phyloP scores from a whole-genome alignment of 352 stramenopile species.

The Pythium rhizo-oryzae region DNA sequence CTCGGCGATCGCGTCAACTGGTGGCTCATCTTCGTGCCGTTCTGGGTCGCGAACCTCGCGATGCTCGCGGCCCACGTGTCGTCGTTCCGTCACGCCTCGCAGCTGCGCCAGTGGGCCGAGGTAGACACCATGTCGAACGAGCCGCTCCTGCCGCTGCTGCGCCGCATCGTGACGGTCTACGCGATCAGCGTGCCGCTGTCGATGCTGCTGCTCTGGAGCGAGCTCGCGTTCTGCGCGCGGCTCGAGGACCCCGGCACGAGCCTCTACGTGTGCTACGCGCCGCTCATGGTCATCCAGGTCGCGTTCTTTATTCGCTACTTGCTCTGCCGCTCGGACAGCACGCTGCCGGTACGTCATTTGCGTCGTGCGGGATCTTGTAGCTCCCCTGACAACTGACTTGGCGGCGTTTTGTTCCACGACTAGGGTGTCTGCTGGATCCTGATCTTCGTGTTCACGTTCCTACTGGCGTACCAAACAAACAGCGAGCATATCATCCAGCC shows the following conservation, averaged over 20 bases:
- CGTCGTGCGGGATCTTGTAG: too few species aligned
- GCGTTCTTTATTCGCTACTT: conserved; percentile 82
- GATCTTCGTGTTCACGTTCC: conserved; percentile 76
- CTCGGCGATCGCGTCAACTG: conserved; percentile 68
- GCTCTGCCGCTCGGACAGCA: conserved; percentile 78
- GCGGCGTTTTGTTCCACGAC: conserved; percentile 14
- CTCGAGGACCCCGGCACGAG: conserved; percentile 57
- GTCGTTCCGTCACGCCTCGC: conserved; percentile 67
- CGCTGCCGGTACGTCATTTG: conserved; percentile 56
- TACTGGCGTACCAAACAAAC: conserved; percentile 80
- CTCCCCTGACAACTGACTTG: background rate
- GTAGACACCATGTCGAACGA: conserved; percentile 84
- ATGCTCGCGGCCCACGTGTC: conserved; percentile 64
- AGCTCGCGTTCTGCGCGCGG: conserved; percentile 80
- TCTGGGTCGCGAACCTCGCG: conserved; percentile 74
- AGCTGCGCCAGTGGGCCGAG: conserved; percentile 74
- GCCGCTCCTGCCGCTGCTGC: conserved; percentile 72
- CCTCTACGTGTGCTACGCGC: conserved; percentile 80
- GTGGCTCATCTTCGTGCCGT: conserved; percentile 82
- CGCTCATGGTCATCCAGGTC: conserved; percentile 81
- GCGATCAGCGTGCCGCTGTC: conserved; percentile 71
- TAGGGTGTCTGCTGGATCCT: conserved; percentile 82
- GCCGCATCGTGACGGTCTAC: conserved; percentile 78
- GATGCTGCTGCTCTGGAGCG: conserved; percentile 76
- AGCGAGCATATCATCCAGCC: conserved; percentile 32